A percentile compares a stretch with the other conserved stretches of the same genome.
These are phyloP conservation scores for Ramalina intermedia DNA, from an alignment of 495 filamentous ascomycete genomes.

Conservation along the genomic window DNA sequence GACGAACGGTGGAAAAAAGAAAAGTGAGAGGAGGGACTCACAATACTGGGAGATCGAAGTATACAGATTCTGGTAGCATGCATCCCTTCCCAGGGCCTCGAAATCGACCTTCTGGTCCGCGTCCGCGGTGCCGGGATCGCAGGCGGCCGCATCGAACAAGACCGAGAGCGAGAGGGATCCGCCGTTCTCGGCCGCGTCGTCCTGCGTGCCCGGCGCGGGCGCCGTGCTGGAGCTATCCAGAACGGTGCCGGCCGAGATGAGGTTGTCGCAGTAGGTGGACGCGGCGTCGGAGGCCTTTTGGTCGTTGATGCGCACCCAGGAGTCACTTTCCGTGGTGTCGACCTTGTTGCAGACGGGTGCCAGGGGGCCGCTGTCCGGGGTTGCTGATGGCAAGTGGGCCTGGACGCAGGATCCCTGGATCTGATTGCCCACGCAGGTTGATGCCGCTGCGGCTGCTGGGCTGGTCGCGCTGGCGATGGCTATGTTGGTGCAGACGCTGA, in stretches of 20 bases:
- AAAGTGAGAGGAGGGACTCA: too few relatives aligned
- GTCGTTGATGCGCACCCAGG: neutral
- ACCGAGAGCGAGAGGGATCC: neutral
- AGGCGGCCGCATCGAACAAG: neutral
- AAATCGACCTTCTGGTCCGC: neutral
- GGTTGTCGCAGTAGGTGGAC: conserved; percentile 1
- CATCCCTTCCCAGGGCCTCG: neutral
- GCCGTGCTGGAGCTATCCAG: neutral
- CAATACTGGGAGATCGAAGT: too few relatives aligned
- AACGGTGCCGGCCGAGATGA: neutral
- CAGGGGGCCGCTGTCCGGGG: neutral
- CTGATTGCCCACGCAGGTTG: neutral
- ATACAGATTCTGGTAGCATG: neutral
- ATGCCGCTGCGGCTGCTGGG: too few relatives aligned
- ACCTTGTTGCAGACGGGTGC: conserved; percentile 3
- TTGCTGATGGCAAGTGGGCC: neutral
- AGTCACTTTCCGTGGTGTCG: neutral
- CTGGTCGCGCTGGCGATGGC: too few relatives aligned
- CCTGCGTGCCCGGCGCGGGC: neutral
- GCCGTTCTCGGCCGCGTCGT: neutral
- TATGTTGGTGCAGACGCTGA: too few relatives aligned
- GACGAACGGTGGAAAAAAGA: too few relatives aligned
- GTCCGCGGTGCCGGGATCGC: neutral
- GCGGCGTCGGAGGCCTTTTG: neutral
- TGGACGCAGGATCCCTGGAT: conserved; percentile 1